Percentiles rank a stretch among this genome's conserved stretches.
Evolutionary conservation across 2,329 filamentous ascomycete genomes (phyloP).

Genomic region (Colletotrichum viniferum): DNA sequence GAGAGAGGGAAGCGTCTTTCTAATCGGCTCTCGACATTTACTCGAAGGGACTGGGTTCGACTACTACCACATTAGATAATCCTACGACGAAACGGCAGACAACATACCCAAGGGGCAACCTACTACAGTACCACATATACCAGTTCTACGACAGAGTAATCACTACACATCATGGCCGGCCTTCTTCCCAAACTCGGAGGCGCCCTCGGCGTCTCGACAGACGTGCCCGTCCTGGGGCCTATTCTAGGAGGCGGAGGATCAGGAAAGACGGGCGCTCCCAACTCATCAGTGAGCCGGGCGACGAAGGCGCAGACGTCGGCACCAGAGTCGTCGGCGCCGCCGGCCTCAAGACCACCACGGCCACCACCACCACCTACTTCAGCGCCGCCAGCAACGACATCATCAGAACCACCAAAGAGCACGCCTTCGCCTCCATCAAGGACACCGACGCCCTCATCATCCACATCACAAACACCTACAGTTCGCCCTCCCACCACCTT

Average conservation of each 20-base stretch:
- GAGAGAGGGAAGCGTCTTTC: not conserved
- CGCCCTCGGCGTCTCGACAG: not conserved
- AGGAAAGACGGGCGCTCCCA: not conserved
- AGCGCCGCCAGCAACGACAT: not conserved
- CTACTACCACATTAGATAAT: not conserved
- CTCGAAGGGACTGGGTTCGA: not conserved
- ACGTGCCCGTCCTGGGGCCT: not conserved
- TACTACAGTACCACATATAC: not conserved
- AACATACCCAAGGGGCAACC: not conserved
- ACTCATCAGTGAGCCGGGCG: not conserved
- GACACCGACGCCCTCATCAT: not conserved
- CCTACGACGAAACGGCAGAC: not conserved
- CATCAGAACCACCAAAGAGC: not conserved
- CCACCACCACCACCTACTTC: not conserved
- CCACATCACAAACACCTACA: not conserved
- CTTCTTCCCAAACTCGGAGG: not conserved
- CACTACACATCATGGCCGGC: slow-evolving; percentile 9
- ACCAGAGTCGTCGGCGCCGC: not conserved
- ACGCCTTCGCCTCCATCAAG: not conserved
- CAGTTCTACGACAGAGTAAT: not conserved
- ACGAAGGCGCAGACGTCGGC: not conserved
- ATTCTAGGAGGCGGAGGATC: not conserved
- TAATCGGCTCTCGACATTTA: not conserved
- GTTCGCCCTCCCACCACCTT: slow-evolving; percentile 3
- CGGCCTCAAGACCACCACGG: not conserved